phyloP scores from a whole-genome alignment of 2,329 filamentous ascomycete species.

The Verticillium albo-atrum region DNA sequence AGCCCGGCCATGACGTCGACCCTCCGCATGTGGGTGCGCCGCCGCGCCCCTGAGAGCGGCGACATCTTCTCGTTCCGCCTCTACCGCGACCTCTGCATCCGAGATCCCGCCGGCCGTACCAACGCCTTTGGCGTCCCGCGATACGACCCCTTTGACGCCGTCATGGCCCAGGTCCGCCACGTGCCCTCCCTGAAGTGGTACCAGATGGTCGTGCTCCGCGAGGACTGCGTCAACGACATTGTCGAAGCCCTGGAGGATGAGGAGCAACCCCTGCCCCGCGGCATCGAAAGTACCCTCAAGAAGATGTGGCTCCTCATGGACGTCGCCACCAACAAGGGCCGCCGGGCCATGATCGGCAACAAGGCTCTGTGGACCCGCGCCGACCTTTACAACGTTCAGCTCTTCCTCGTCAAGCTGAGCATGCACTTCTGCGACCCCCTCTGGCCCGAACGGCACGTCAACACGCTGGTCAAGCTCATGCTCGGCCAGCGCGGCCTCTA shows the following conservation, averaged over 20 bases:
- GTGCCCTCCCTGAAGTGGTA: constrained; percentile 66
- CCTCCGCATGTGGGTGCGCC: constrained; percentile 49
- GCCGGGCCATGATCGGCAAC: constrained; percentile 51
- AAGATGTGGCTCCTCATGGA: constrained; percentile 75
- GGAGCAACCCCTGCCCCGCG: constrained; percentile 51
- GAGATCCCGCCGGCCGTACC: constrained; percentile 51
- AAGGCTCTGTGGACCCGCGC: constrained; percentile 47
- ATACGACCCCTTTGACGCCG: constrained; percentile 3
- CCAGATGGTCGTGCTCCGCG: constrained; percentile 57
- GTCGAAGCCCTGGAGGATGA: constrained; percentile 53
- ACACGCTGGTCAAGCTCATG: constrained; percentile 50
- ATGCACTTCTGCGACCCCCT: constrained; percentile 65
- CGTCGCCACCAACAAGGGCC: constrained; percentile 49
- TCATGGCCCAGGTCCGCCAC: constrained; percentile 30
- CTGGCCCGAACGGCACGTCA: constrained; percentile 50
- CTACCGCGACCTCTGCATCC: constrained; percentile 53
- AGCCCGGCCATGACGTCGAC: constrained; percentile 55
- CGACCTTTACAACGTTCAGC: constrained; percentile 57
- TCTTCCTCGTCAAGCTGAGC: constrained; percentile 68
- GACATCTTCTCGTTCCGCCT: constrained; percentile 56
- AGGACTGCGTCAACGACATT: constrained; percentile 56
- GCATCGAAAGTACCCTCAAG: constrained; percentile 43
- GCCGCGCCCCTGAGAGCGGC: constrained; percentile 50
- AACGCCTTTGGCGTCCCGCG: constrained; percentile 21
- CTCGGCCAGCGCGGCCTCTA: constrained; percentile 54